Evolutionary conservation across 495 filamentous ascomycete species (phyloP), one percentile per base, ranked within the genome.

Genomic region (Aspergillus nanangensis): DNA sequence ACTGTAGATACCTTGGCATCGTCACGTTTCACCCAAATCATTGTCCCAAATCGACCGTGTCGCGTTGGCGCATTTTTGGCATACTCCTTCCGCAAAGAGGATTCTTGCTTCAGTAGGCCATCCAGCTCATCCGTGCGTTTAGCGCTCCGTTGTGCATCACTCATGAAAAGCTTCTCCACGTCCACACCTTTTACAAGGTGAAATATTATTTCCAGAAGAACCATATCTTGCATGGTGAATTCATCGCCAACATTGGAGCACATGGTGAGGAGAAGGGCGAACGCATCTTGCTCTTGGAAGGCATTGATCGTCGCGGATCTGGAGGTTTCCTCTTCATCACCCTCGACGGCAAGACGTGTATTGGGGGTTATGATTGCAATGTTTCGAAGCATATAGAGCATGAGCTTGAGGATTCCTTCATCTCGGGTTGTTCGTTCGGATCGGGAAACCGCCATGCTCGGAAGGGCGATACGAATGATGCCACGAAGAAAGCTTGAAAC

Each of bases 11-110:
- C 72, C 53, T 86, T 88, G 7, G 76, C 72, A 58, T 93, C 87
- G 44, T 87, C 86, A 40, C 88, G 76, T 67, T 96, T 89, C 32
- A 99, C 82, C 93, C 94, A 97, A 15, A 95, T 84, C 84, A 96
- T 96, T 11, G 90, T 95, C 1, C 94, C 94, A 59, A 96, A 99
- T 41, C 94, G 77, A 51, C 90, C 94, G 62, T 99, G 94, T 27
- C 94, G 71, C 5, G 90, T 90, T 2, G 90, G 89, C 5, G 87
- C 87, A 53, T 84, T 83, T 52, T 82, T 85, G 27, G 82, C 80
- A 56, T 95, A 87, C 39, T 83, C 78, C 48, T 84, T 78, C 36
- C 86, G 78, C 79, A 95, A 84, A 7, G 81, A 81, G 2, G 81
- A 80, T 61, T 99, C 94, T 58, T 89, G 86, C 32, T 74, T 78